Evolutionary conservation across 1,284 basidiomycete species (phyloP), one percentile per base, ranked within the genome.

Genomic region (Trichosporon sp.): DNA sequence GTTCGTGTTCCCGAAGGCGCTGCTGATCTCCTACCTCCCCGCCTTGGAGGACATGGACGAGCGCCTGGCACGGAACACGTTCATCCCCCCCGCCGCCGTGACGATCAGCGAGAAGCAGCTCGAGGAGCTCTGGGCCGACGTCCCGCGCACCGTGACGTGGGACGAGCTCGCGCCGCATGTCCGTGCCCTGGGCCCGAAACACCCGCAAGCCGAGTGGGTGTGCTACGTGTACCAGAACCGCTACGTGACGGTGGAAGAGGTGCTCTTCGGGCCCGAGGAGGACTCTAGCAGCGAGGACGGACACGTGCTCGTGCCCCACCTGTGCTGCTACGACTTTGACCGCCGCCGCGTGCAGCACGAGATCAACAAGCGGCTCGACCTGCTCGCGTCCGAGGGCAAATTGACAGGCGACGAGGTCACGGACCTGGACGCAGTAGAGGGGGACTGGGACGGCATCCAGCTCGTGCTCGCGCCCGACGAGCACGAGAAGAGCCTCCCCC

Each of bases 201-300:
- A 35, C 12, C 38, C 67, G 12, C 59, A 35, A 14, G 59, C 59
- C 59, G 68, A 80, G 16, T 84, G 83, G 83, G 83, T 84, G 1
- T 83, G 82, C 69, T 84, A 81, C 69, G 81, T 84, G 16, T 84
- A 83, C 69, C 79, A 81, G 54, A 74, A 82, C 71, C 78, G 81
- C 32, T 84, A 79, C 73, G 76, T 82, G 14, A 75, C 75, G 12
- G 37, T 68, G 46, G 66, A 70, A n/a, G 40, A 32, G 21, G 65
- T 51, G 16, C 40, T 71, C 5, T 56, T 61, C 16, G 35, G 32
- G 1, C 43, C 35, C 65, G 59, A 63, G 7, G 35, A 38, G 10
- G 61, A 31, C 1, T 19, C 38, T 2, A 61, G 63, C 16, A 59
- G 70, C 10, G 43, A 35, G 35, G 65, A 71, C 19, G 35, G 43